Evolutionary conservation across 2,329 filamentous ascomycete genomes (phyloP).

Genomic region (Elsinoe batatas): DNA sequence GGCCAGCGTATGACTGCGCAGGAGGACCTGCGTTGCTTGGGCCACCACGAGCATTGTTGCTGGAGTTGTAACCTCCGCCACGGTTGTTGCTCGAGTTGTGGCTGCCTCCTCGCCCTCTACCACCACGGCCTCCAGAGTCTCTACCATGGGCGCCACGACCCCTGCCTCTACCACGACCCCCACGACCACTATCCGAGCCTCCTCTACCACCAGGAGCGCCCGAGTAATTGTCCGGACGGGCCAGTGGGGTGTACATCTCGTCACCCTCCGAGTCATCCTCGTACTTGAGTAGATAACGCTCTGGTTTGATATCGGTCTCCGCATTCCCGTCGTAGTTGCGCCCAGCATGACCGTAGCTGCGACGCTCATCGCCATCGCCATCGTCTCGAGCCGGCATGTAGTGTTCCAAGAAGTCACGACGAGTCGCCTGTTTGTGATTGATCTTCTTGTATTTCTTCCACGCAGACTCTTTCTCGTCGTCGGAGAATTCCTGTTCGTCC

Average conservation of each 20-base stretch:
- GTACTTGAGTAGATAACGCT: constrained; percentile 28
- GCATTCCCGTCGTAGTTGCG: constrained; percentile 8
- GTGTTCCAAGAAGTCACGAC: neutral
- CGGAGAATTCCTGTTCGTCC: constrained; percentile 89
- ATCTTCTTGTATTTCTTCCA: constrained; percentile 28
- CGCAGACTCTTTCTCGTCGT: constrained; percentile 79
- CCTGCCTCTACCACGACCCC: constrained; percentile 17
- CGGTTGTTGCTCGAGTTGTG: constrained; percentile 6
- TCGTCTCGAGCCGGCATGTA: constrained; percentile 16
- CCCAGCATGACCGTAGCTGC: constrained; percentile 19
- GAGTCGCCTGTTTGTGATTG: neutral
- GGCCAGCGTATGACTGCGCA: neutral
- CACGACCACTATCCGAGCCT: constrained; percentile 18
- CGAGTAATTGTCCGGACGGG: constrained; percentile 38
- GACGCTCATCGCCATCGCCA: constrained; percentile 20
- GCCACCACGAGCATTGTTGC: constrained; percentile 20
- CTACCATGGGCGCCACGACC: constrained; percentile 22
- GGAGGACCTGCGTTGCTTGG: neutral
- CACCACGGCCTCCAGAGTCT: constrained; percentile 15
- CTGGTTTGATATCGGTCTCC: neutral
- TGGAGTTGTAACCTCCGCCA: constrained; percentile 18
- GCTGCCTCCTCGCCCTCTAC: constrained; percentile 20
- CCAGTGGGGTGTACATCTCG: constrained; percentile 40
- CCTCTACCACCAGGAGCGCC: constrained; percentile 31
- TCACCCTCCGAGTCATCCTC: constrained; percentile 32